A percentile compares a stretch with the other conserved stretches of the same genome.
Conservation (phyloP, 2,329 filamentous ascomycete genomes). For the Chrysosporium keratinophilum region DNA sequence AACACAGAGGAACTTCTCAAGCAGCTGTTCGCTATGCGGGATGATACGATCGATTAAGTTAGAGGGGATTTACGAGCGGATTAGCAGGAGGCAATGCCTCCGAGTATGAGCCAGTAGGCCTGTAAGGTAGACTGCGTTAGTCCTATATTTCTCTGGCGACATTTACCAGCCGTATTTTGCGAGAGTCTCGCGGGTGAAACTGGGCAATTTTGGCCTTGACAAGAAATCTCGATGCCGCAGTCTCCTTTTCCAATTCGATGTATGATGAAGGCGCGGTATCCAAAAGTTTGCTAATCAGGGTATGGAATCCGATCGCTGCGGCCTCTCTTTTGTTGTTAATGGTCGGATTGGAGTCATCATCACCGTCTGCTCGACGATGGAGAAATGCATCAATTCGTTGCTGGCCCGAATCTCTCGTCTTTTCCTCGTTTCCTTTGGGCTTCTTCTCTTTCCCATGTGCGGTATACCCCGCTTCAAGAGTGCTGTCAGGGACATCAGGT, state of each 20-base stretch:
- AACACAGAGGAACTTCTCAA: conserved; percentile 67
- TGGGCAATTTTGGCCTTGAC: conserved; percentile 47
- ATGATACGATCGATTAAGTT: conserved; percentile 51
- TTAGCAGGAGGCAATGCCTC: background rate
- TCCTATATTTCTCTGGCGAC: conserved; percentile 30
- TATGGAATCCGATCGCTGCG: conserved; percentile 40
- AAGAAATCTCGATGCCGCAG: conserved; percentile 44
- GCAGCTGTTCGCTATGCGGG: conserved; percentile 65
- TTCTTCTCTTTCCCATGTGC: conserved; percentile 42
- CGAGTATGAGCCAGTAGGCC: background rate
- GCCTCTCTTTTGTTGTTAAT: conserved; percentile 38
- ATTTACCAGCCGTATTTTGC: conserved; percentile 43
- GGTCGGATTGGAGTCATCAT: conserved; percentile 16
- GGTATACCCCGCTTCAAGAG: conserved; percentile 45
- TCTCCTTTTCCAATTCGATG: conserved; percentile 40
- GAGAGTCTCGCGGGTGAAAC: conserved; percentile 46
- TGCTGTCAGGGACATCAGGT: conserved; percentile 51
- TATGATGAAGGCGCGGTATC: conserved; percentile 39
- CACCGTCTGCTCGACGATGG: conserved; percentile 27
- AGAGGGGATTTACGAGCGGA: too few species aligned
- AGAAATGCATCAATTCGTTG: conserved; percentile 44
- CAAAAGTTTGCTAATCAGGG: conserved; percentile 39
- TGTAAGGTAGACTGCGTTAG: conserved; percentile 1
- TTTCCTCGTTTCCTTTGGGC: conserved; percentile 28
- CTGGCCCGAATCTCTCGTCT: conserved; percentile 32